Evolutionary conservation across 1,284 basidiomycete species (phyloP), one percentile per base, ranked within the genome.

Genomic region (Puccinia triticina): DNA sequence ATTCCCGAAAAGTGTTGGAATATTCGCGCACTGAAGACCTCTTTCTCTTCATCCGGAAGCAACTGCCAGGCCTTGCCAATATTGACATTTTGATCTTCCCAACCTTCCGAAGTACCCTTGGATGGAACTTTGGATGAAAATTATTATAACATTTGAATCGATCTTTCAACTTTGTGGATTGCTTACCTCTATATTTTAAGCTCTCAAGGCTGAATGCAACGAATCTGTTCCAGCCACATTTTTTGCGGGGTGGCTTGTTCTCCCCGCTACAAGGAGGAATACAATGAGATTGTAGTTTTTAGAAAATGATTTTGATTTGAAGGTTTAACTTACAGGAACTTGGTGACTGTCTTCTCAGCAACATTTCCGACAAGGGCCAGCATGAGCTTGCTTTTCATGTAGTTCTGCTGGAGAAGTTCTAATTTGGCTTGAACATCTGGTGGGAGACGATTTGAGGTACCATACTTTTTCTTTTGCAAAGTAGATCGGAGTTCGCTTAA

Each of bases 121-220:
- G 64, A 34, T 37, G 64, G 64, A 23, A 67, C 64, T 67, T 4
- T 55, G 53, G 53, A 21, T n/a, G 23, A 55, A 55, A 55, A 12
- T 5, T 10, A 29, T n/a, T n/a, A n/a, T n/a, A n/a, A n/a, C n/a
- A n/a, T n/a, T n/a, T n/a, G 57, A 59, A 59, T 64, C 18, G 7
- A 37, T 14, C 10, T 16, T 14, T 43, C 10, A 26, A 64, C 18
- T 37, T 12, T 21, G 16, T 14, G 21, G 18, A 64, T 2, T 34
- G 14, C 64, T 34, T 2, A 67, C 64, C 64, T 23, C 37, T 34
- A 43, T 43, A 11, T 2, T 67, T 67, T 21, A 43, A 23, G 53
- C 69, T 53, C 10, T 72, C 48, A 23, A 53, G 10, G 37, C 69
- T 72, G 46, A 72, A 72, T 8, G 69, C 43, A 29, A 72, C 7